phyloP scores from a whole-genome alignment of 2,329 filamentous ascomycete species.

The Westerdykella aurantiaca region DNA sequence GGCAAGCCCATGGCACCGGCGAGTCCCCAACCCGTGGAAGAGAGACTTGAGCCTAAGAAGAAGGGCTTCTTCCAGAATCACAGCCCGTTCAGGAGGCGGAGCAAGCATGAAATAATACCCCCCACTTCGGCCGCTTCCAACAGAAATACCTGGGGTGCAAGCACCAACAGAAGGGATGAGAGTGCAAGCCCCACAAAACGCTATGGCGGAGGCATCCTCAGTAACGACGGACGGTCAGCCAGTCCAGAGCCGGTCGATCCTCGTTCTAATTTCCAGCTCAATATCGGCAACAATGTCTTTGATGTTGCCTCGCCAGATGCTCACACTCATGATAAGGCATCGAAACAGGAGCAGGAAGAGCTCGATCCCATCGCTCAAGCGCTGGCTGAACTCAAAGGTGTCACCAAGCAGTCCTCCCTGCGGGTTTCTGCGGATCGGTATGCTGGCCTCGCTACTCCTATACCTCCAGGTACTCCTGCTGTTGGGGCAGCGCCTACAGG shows the following conservation, averaged over 20 bases:
- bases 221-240: constrained; percentile 33
- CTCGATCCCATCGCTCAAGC: constrained; percentile 86
- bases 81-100: constrained; percentile 88
- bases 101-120: constrained; percentile 61
- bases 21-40: constrained; percentile 21
- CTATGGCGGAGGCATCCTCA: constrained; percentile 25
- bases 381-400: constrained; percentile 84
- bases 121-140: constrained; percentile 33
- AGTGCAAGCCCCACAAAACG: constrained; percentile 42
- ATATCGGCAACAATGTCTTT: constrained; percentile 94
- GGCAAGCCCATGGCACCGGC: constrained; percentile 51
- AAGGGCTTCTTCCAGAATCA: constrained; percentile 92
- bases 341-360: constrained; percentile 51
- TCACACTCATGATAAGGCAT: constrained; percentile 44
- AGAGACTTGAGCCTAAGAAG: constrained; percentile 56
- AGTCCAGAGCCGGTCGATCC: constrained; percentile 77
- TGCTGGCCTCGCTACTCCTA: constrained; percentile 84
- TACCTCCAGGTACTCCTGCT: constrained; percentile 40
- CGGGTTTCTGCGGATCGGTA: constrained; percentile 96
- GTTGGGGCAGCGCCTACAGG: constrained; percentile 36
- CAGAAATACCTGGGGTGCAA: constrained; percentile 51
- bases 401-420: constrained; percentile 70
- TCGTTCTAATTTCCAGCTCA: constrained; percentile 85
- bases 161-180: constrained; percentile 37
- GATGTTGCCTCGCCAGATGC: constrained; percentile 74